Conservation (phyloP, 1,284 basidiomycete species). For the Mycosarcoma mackinlayi region DNA sequence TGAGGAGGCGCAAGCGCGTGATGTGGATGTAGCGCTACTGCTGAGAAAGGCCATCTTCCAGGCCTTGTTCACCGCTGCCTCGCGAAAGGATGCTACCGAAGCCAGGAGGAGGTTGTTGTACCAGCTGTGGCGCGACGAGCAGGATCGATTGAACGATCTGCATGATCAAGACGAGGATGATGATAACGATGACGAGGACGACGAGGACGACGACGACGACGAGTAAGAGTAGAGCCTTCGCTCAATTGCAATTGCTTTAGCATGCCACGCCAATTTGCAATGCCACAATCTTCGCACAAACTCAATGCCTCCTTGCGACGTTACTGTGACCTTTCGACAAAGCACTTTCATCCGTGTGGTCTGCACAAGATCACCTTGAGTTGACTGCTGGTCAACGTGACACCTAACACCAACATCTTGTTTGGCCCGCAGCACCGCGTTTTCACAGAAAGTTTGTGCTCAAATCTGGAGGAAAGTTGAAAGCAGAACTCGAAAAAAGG, state of each 20-base stretch:
- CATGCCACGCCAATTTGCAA: too few species aligned
- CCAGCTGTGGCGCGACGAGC: conserved; percentile 76
- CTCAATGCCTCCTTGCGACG: too few species aligned
- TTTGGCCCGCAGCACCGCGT: too few species aligned
- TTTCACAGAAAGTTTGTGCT: too few species aligned
- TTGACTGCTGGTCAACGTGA: too few species aligned
- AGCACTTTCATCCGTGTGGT: too few species aligned
- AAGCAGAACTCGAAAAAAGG: too few species aligned
- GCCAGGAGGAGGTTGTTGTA: conserved; percentile 85
- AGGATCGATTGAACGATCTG: conserved; percentile 56
- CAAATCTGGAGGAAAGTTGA: too few species aligned
- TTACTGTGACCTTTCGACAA: too few species aligned
- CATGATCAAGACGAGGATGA: background rate
- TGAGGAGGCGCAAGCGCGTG: conserved; percentile 2
- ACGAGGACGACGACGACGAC: conserved; percentile 3
- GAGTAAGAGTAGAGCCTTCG: background rate
- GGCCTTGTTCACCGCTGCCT: conserved; percentile 80
- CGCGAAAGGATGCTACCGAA: conserved; percentile 78
- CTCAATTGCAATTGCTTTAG: background rate
- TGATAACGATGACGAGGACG: background rate
- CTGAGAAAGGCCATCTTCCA: conserved; percentile 76
- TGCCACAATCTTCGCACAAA: too few species aligned
- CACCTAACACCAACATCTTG: too few species aligned
- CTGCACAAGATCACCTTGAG: too few species aligned
- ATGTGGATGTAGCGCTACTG: conserved; percentile 32